These are phyloP conservation scores for Anthoceros angustus DNA, from an alignment of 225 moss, liverwort and hornwort species.

Conservation along the genomic window DNA sequence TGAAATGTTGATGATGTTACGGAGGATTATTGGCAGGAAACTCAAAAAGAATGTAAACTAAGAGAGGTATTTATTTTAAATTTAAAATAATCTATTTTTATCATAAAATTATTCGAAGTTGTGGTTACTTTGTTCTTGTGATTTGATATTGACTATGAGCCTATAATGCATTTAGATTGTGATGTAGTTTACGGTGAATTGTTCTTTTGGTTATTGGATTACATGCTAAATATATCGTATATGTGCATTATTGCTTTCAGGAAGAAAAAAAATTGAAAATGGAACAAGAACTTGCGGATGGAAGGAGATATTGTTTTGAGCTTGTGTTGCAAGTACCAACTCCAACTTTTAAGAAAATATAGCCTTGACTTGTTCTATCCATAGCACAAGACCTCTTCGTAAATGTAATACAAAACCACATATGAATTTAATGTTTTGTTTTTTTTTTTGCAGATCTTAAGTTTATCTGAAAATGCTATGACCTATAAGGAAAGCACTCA, in stretches of 20 bases:
- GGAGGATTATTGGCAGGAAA: slow-evolving; percentile 2
- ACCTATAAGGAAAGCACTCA: neutral
- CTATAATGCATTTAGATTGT: too few species aligned
- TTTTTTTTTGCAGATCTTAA: neutral
- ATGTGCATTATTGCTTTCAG: neutral
- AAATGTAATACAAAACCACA: too few species aligned
- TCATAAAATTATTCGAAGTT: too few species aligned
- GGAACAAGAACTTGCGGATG: neutral
- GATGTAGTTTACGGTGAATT: too few species aligned
- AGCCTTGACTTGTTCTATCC: too few species aligned
- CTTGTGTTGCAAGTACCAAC: neutral
- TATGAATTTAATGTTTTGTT: too few species aligned
- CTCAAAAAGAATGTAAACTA: neutral
- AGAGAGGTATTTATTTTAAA: neutral
- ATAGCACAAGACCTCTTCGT: too few species aligned
- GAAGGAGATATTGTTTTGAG: neutral
- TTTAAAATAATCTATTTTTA: too few species aligned
- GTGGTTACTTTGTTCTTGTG: too few species aligned
- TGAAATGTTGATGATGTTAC: neutral
- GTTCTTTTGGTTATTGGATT: too few species aligned
- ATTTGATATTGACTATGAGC: too few species aligned
- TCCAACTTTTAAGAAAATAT: too few species aligned
- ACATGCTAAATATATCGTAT: neutral
- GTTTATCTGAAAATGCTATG: neutral
- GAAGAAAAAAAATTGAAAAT: neutral